Evolutionary conservation across 495 filamentous ascomycete genomes (phyloP).

Genomic region (Aspergillus coremiiformis): DNA sequence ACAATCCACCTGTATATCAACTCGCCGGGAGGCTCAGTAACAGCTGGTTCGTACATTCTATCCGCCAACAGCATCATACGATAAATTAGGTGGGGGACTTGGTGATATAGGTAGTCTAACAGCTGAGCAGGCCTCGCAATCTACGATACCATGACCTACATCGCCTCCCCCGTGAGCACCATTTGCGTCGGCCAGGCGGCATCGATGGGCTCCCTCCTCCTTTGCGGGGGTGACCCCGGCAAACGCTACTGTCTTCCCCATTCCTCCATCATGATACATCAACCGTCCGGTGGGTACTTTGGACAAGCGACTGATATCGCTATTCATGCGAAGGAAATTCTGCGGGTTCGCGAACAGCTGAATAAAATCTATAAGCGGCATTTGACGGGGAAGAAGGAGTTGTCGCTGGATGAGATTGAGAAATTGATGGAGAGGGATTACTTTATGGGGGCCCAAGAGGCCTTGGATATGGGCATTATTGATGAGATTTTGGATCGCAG

Average conservation of each 20-base stretch:
- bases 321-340: constrained; percentile 94
- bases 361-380: constrained; percentile 87
- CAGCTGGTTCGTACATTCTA: constrained; percentile 47
- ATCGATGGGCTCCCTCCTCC: constrained; percentile 84
- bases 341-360: constrained; percentile 73
- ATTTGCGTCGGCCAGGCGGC: constrained; percentile 94
- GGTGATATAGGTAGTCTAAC: no score
- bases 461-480: constrained; percentile 80
- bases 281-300: constrained; percentile 83
- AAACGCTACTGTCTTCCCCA: constrained; percentile 86
- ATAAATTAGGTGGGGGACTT: no score
- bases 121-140: constrained; percentile 65
- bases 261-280: constrained; percentile 92
- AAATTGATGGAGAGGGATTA: constrained; percentile 94
- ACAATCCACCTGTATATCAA: constrained; percentile 97
- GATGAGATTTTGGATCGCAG: constrained; percentile 74
- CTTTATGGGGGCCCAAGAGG: constrained; percentile 84
- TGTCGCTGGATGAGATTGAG: constrained; percentile 74
- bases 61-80: no score
- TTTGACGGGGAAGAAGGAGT: constrained; percentile 61
- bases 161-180: constrained; percentile 81
- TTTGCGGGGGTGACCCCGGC: constrained; percentile 78
- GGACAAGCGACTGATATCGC: constrained; percentile 90
- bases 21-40: constrained; percentile 92
- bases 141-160: constrained; percentile 99